Evolutionary conservation across 352 stramenopile genomes (phyloP), one percentile per base, ranked within the genome.

Genomic region (Globisporangium nodosum): DNA sequence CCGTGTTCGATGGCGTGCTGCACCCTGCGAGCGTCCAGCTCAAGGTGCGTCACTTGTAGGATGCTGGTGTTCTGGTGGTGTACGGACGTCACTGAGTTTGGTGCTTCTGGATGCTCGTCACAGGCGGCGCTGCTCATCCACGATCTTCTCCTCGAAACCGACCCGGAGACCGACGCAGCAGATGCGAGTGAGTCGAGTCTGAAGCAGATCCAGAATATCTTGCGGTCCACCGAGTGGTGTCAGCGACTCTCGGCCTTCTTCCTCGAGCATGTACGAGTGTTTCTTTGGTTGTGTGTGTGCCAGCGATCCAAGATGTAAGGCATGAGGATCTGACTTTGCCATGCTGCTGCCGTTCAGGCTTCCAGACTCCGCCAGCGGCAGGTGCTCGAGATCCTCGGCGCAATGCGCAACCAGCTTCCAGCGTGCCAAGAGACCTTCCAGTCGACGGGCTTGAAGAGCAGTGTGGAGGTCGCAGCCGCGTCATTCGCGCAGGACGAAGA

Each of bases 41-140:
- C 13, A 94, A 94, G 76, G 79, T 84, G 61, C 33, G 61, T 13
- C 18, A 15, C 13, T 8, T 15, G 11, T 40, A 15, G 51, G 30
- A n/a, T 56, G 46, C 30, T 49, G 43, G n/a, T 51, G 50, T 11
- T 45, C 39, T 42, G 54, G 20, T 20, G 20, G 39, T 56, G 6
- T 37, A 31, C 0, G 31, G 43, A 27, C 24, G 40, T 58, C 42
- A 16, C 37, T 52, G 31, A 35, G 15, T 27, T 20, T 61, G 35
- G 11, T 18, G 27, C 42, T 49, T 24, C 3, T 37, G 33, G 33
- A 37, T 27, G 24, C 24, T 27, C 24, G 24, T 27, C 5, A n/a
- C 42, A 86, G 75, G 72, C 74, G 11, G 74, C 85, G 48, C 63
- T 92, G 31, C 81, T 90, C 30, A 64, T 84, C 2, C 87, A 92